These are phyloP conservation scores for Erodium moschatum DNA, from an alignment of 441 rosid genomes.

Conservation along the genomic window DNA sequence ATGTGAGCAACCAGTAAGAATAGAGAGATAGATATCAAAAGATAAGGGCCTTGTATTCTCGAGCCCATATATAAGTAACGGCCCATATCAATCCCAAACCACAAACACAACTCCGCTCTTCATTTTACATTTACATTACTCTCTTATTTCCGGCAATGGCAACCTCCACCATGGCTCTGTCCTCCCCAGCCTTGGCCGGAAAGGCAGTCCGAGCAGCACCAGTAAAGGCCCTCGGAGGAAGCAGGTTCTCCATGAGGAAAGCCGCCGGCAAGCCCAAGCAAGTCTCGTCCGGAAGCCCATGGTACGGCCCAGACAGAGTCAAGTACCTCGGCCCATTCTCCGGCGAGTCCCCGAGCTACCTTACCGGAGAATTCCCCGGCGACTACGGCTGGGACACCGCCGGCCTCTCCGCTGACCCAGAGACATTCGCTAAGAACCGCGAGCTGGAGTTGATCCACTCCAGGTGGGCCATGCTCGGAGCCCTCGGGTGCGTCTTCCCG, in stretches of 20 bases:
- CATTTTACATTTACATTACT: no score
- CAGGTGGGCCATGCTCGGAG: constrained; percentile 13
- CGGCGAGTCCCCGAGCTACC: constrained; percentile 20
- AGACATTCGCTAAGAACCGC: constrained; percentile 15
- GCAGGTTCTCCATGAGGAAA: constrained; percentile 18
- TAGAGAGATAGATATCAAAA: no score
- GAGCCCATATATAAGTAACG: no score
- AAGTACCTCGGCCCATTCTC: constrained; percentile 24
- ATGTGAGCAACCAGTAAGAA: no score
- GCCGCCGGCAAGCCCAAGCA: constrained; percentile 10
- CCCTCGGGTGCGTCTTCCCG: constrained; percentile 22
- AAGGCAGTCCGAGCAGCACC: constrained; percentile 16
- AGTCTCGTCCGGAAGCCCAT: constrained; percentile 19
- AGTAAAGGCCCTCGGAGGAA: constrained; percentile 1
- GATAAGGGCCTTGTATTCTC: no score
- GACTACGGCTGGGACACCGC: constrained; percentile 22
- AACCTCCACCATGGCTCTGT: constrained; percentile 18
- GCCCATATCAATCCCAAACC: no score
- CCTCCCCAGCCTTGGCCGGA: constrained; percentile 18
- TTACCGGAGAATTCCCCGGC: constrained; percentile 21
- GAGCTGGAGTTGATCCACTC: constrained; percentile 24
- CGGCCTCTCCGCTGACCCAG: constrained; percentile 24
- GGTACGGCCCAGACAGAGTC: constrained; percentile 23
- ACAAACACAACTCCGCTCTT: no score
- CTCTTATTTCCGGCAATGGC: constrained; percentile 12